Evolutionary conservation across 305 asterid species (phyloP).

Genomic region (Fraxinus floribunda): DNA sequence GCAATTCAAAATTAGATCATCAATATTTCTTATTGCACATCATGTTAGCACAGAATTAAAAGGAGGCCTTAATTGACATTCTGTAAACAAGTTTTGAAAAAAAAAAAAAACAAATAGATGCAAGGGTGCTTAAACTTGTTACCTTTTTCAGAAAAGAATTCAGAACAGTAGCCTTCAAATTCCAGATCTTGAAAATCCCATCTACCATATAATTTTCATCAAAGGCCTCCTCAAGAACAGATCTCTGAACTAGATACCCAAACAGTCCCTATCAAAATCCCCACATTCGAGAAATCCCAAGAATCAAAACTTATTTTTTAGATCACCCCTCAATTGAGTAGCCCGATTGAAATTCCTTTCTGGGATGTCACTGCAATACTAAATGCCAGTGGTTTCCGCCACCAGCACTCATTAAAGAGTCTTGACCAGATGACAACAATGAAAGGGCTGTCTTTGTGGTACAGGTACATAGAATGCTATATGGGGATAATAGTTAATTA

Average conservation of each 20-base stretch:
- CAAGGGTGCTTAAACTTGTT: background rate
- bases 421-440: constrained; percentile 40
- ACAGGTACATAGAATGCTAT: constrained; percentile 29
- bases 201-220: constrained; percentile 22
- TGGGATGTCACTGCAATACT: constrained; percentile 36
- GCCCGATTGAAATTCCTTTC: constrained; percentile 21
- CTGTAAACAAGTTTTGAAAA: background rate
- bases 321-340: constrained; percentile 23
- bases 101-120: background rate
- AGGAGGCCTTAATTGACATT: background rate
- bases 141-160: constrained; percentile 33
- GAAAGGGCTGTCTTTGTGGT: constrained; percentile 39
- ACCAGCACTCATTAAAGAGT: constrained; percentile 23
- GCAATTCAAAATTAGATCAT: background rate
- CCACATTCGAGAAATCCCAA: constrained; percentile 25
- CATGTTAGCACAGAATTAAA: background rate
- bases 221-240: constrained; percentile 16
- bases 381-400: constrained; percentile 33
- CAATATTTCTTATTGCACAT: background rate
- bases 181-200: constrained; percentile 45
- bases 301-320: constrained; percentile 3
- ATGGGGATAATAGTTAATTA: background rate
- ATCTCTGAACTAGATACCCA: constrained; percentile 33
- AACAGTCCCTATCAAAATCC: constrained; percentile 8
- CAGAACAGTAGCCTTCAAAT: constrained; percentile 24